Base-by-base conservation (phyloP, 495 filamentous ascomycete species). In the Evernia prunastri region DNA sequence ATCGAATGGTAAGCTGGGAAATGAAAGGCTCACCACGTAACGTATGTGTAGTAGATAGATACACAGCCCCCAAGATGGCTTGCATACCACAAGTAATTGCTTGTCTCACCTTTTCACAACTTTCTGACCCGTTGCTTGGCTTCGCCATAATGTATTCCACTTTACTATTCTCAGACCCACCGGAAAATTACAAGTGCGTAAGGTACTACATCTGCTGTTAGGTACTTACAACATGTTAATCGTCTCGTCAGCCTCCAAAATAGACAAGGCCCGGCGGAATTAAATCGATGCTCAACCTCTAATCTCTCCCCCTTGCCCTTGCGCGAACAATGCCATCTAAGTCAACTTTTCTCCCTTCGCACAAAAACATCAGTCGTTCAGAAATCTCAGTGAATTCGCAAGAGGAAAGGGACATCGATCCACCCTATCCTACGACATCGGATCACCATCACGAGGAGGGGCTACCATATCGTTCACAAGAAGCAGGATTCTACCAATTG, bases 401-500 rank as follows among this genome's bases (percentile, higher is more conserved):
- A 23, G 36, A 64, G 40, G 57, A 56, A n/a, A 42, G 40, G 29
- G 56, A 64, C 33, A 31, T n/a, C 36, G 65, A 68, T 23, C 66
- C 65, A 23, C 69, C 67, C 35, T 49, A 23, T 60, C 63, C 20
- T 43, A 67, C 59, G 23, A 45, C 37, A 40, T 63, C 65, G 33
- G 59, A 35, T 42, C 65, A 68, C 31, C 45, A 59, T 29, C 57
- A 67, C 40, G 65, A 63, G 47, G 61, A 67, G 23, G 62, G 54
- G 15, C 51, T 63, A 42, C 58, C 64, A 49, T 51, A 56, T 42
- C 54, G 31, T n/a, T 54, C 65, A 31, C 65, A 69, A 39, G 67
- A 69, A 49, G 43, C 51, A 56, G 49, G 63, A 6, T 63, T 27
- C 45, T 67, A 68, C 59, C 63, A 61, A 59, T 29, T 54, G 31